These are phyloP conservation scores for Dactylellina cionopaga DNA, from an alignment of 2,329 filamentous ascomycete genomes.

Conservation along the genomic window DNA sequence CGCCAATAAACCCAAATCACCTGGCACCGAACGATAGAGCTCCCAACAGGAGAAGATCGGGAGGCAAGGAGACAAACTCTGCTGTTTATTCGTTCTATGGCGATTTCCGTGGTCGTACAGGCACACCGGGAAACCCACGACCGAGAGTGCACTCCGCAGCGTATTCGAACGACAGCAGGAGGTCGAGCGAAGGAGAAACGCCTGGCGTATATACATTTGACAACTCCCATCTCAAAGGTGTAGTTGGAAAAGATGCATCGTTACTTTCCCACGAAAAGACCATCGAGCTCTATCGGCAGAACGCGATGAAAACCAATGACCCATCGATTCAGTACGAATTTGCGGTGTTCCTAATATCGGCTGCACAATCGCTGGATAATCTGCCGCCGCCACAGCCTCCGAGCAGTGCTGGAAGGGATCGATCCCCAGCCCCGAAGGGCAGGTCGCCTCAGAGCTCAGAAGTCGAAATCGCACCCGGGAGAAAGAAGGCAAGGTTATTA, in stretches of 20 bases:
- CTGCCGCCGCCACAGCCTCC: slow-evolving; percentile 25
- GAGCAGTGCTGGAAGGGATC: slow-evolving; percentile 39
- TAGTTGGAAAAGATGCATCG: slow-evolving; percentile 88
- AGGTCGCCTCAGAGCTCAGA: slow-evolving; percentile 57
- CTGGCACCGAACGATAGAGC: slow-evolving; percentile 48
- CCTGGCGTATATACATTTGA: slow-evolving; percentile 72
- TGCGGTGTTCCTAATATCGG: slow-evolving; percentile 90
- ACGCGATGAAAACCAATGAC: slow-evolving; percentile 96
- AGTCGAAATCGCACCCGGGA: slow-evolving; percentile 64
- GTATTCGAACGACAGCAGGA: slow-evolving; percentile 59
- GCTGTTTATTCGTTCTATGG: slow-evolving; percentile 51
- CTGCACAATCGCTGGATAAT: slow-evolving; percentile 69
- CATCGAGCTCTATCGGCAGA: slow-evolving; percentile 94
- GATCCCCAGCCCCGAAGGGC: slow-evolving; percentile 58
- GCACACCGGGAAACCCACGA: slow-evolving; percentile 35
- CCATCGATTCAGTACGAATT: slow-evolving; percentile 93
- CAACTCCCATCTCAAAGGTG: slow-evolving; percentile 80
- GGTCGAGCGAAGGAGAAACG: slow-evolving; percentile 72
- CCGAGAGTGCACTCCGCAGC: slow-evolving; percentile 54
- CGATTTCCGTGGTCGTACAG: slow-evolving; percentile 49
- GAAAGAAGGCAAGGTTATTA: slow-evolving; percentile 74
- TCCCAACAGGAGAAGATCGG: slow-evolving; percentile 46
- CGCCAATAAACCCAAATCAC: slow-evolving; percentile 57
- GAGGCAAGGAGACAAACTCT: slow-evolving; percentile 9
- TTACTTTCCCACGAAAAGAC: slow-evolving; percentile 91